phyloP scores from a whole-genome alignment of 768 basidiomycete species.

The Cubamyces lactineus region DNA sequence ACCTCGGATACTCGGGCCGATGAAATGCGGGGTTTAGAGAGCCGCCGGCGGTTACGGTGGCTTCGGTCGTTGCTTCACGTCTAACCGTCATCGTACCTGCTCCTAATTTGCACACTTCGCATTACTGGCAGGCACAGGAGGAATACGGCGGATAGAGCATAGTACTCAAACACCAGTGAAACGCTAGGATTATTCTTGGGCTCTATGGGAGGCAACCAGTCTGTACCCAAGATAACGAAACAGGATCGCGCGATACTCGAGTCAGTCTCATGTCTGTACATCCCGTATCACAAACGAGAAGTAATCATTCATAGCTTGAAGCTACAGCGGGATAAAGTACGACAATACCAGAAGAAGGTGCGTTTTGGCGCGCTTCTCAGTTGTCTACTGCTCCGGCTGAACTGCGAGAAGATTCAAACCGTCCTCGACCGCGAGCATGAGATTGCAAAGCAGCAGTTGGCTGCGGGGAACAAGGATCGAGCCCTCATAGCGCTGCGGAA shows the following conservation, averaged over 20 bases:
- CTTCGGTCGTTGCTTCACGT: too few species aligned
- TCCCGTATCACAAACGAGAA: slow-evolving; percentile 7
- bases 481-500: slow-evolving; percentile 87
- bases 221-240: slow-evolving; percentile 84
- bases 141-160: too few species aligned
- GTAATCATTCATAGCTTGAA: slow-evolving; percentile 69
- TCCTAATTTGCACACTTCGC: too few species aligned
- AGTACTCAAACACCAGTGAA: too few species aligned
- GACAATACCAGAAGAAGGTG: slow-evolving; percentile 94
- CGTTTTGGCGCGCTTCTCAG: slow-evolving; percentile 18
- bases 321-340: slow-evolving; percentile 92
- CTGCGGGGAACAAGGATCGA: slow-evolving; percentile 80
- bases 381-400: not conserved
- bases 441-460: slow-evolving; percentile 84
- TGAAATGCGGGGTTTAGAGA: too few species aligned
- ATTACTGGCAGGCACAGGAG: too few species aligned
- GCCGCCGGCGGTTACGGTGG: too few species aligned
- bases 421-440: slow-evolving; percentile 86
- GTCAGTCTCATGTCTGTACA: slow-evolving; percentile 52
- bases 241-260: slow-evolving; percentile 96
- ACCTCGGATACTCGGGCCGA: too few species aligned
- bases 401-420: slow-evolving; percentile 68
- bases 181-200: too few species aligned
- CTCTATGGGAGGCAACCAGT: slow-evolving; percentile 71
- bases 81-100: too few species aligned